Evolutionary conservation across 1,284 basidiomycete genomes (phyloP), one percentile per base, ranked within the genome.

Genomic region (Mycocalia duriaeana): DNA sequence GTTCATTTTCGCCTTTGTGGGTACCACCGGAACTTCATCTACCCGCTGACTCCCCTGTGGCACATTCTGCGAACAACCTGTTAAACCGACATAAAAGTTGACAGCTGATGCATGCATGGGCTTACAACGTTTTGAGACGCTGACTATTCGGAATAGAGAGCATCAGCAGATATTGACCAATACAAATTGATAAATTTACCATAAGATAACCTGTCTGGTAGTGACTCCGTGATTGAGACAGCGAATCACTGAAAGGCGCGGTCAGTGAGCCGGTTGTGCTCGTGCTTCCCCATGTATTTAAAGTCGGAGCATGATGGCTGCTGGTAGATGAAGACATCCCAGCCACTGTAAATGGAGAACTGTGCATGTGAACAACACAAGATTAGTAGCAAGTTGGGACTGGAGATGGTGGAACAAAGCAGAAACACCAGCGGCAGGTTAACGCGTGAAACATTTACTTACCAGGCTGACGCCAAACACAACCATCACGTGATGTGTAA

Each of bases 191-290:
- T 34, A 50, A 26, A 64, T 61, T 49, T 42, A 86, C 85, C 79
- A 89, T 77, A 45, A 88, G 71, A 63, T 88, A 89, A 3, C 85
- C 85, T 36, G 83, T 71, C 54, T 88, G 85, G 60, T 89, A 89
- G 53, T 84, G 83, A 43, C 79, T 79, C 51, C 83, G 72, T 3
- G 82, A 80, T 63, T 85, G 82, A 2, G 78, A 72, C 44, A 88
- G 71, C 24, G 77, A 72, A 50, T 88, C 84, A 13, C 69, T 57
- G 50, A 75, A 71, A 35, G 70, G 65, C 20, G 63, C 57, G 3
- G 62, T 56, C 31, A 68, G 57, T 25, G 67, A 59, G 31, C 62
- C 60, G 25, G 60, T 56, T 18, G 67, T 60, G 51, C 64, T 67
- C 0, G 66, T 53, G 36, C 60, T 66, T 18, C 67, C 69, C 72